Evolutionary conservation across 345 rosid species (phyloP), one percentile per base, ranked within the genome.

Genomic region (Garcia nutans): DNA sequence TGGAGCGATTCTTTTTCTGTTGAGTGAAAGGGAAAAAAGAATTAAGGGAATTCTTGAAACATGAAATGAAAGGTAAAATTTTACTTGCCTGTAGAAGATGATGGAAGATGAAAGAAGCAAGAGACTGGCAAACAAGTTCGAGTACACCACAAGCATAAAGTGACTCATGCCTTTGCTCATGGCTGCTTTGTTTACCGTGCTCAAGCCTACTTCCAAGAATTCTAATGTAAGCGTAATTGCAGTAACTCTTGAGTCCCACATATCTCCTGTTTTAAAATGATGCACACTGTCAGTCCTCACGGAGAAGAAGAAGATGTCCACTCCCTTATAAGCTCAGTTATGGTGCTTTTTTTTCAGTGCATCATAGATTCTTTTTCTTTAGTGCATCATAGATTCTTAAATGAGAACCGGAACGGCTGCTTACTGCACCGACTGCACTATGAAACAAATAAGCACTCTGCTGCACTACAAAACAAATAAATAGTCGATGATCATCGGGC

Each of bases 171-270:
- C 84, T 61, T 67, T 49, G 31, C 68, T 73, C 82, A 84, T 73
- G 62, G 84, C 81, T 42, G 78, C 86, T 82, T 86, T 86, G 68
- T 49, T 75, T 47, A 84, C 66, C 42, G 82, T 82, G 69, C 10
- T 72, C 24, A 74, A 28, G 23, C 81, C 84, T 57, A 79, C 85
- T 3, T 84, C 87, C 77, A 86, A 68, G 50, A 68, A 75, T 81
- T 82, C 85, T 17, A 77, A 33, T 65, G 66, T 58, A 60, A 80
- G 65, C 88, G 82, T 80, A 57, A 72, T 58, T 70, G 66, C 64
- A 24, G 80, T 80, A 33, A 83, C 65, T 44, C 74, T 64, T 22
- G 74, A 70, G 60, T 56, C 54, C 74, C 33, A 22, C 73, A 76
- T 76, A 1, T 64, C 44, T 72, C 45, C 45, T 4, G 9, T 52